Evolutionary conservation across 352 stramenopile genomes (phyloP).

Genomic region (Phytophthora capsici): DNA sequence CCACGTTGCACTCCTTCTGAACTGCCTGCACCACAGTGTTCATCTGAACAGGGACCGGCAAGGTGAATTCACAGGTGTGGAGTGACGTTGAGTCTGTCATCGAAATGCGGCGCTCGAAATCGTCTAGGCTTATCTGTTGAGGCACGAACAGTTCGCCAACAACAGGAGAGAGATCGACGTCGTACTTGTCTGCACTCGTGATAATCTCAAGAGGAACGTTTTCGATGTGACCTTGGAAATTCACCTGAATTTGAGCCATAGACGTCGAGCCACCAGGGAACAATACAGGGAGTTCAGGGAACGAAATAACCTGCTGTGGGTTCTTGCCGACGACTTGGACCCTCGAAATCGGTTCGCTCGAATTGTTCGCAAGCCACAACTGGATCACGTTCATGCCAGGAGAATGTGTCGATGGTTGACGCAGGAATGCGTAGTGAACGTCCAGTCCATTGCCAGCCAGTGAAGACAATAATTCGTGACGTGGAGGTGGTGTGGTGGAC

Average conservation of each 20-base stretch:
- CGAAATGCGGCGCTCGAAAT: slow-evolving; percentile 75
- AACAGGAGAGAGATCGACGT: slow-evolving; percentile 66
- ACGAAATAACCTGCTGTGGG: slow-evolving; percentile 68
- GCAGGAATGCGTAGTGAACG: slow-evolving; percentile 74
- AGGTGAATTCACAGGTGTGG: slow-evolving; percentile 65
- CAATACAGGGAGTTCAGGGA: slow-evolving; percentile 83
- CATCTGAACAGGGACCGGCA: slow-evolving; percentile 58
- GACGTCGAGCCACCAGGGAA: slow-evolving; percentile 76
- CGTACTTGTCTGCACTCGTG: slow-evolving; percentile 55
- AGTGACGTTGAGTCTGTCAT: slow-evolving; percentile 59
- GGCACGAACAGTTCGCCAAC: slow-evolving; percentile 73
- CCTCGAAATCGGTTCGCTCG: slow-evolving; percentile 58
- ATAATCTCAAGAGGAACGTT: slow-evolving; percentile 69
- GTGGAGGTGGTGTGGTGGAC: slow-evolving; percentile 38
- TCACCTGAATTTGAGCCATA: slow-evolving; percentile 84
- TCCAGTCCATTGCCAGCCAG: slow-evolving; percentile 62
- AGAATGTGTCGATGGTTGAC: slow-evolving; percentile 63
- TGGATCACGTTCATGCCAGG: slow-evolving; percentile 77
- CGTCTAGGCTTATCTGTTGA: slow-evolving; percentile 75
- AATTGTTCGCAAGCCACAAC: slow-evolving; percentile 76
- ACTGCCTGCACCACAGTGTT: slow-evolving; percentile 55
- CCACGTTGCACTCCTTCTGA: slow-evolving; percentile 66
- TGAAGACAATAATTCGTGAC: slow-evolving; percentile 60
- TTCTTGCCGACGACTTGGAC: slow-evolving; percentile 52
- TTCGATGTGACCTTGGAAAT: slow-evolving; percentile 80